Base-by-base conservation (phyloP, 192 early-diverging fungal genomes). In the Backusella liffmaniae region DNA sequence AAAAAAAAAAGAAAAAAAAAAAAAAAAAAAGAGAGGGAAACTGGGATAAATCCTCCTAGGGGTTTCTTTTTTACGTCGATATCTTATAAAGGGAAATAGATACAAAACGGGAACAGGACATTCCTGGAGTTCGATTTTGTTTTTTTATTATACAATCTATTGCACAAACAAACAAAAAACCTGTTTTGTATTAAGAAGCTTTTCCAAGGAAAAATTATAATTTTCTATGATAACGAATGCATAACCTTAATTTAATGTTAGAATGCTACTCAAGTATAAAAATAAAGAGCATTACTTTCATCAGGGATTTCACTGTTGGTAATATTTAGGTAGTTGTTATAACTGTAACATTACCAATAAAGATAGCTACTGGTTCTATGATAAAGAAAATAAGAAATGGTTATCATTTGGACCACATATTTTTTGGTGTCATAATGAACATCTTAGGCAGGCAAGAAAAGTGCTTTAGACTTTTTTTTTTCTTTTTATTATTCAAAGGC, bases 161-260 rank as follows among this genome's bases (percentile, higher is more conserved):
- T 56, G 18, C 18, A 62, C 56, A 62, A 62, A 62, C 56, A 62
- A 62, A 62, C 23, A 62, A 9, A 62, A 62, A 26, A 62, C 21
- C 56, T 29, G 21, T 23, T 62, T 62, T 62, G 56, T 62, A 62
- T 29, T 62, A 23, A 62, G 56, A 62, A 62, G 53, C n/a, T 56
- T 23, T 51, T 56, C 6, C 8, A 56, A 56, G 26, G 26, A 62
- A 62, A 62, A 62, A 29, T 23, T 26, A 23, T 29, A 12, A 29
- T 62, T 26, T 62, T 62, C 56, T 62, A 62, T 62, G 23, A 29
- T 62, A 62, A 62, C 56, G 56, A 62, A 62, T 62, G 56, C 56
- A 62, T 26, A 62, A 62, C 56, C 9, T 62, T 62, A 62, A 26
- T 26, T 29, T 29, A 29, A 62, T 23, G 26, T 12, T 12, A 12